These are phyloP conservation scores for Coemansia nantahalensis DNA, from an alignment of 192 early-diverging fungal species.

Conservation along the genomic window DNA sequence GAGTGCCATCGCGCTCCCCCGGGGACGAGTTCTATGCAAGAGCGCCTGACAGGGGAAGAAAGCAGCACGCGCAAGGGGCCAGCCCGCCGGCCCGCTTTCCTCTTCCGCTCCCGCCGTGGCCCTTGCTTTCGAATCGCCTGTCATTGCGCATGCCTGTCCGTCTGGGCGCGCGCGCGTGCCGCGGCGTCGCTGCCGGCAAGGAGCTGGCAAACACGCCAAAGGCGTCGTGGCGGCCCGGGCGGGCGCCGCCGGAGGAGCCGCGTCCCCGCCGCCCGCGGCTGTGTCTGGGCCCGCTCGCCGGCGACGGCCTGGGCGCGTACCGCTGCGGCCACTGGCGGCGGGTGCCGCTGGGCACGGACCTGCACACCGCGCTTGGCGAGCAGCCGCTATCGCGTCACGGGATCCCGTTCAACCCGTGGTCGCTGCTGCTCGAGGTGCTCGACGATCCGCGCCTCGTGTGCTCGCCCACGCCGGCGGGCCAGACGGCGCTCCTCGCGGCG, in stretches of 20 bases:
- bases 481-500: constrained; percentile 13
- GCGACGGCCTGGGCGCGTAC: constrained; percentile 15
- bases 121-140: no score
- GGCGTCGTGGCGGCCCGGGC: constrained; percentile 21
- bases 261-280: no score
- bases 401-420: constrained; percentile 40
- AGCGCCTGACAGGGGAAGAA: no score
- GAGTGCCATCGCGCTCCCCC: constrained; percentile 40
- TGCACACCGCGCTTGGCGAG: constrained; percentile 14
- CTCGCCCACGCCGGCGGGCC: background rate
- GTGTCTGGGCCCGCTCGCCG: constrained; percentile 8
- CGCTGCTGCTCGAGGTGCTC: constrained; percentile 34
- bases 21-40: no score
- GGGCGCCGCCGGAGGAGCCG: background rate
- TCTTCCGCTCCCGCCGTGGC: no score
- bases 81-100: no score
- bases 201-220: constrained; percentile 18
- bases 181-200: constrained; percentile 1
- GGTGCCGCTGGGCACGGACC: constrained; percentile 15
- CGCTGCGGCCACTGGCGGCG: background rate
- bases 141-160: background rate
- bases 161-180: background rate
- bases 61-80: no score
- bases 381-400: constrained; percentile 10
- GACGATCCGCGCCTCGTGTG: constrained; percentile 25